Percentiles rank a stretch among this genome's conserved stretches.
Evolutionary conservation across 768 basidiomycete species (phyloP).

Genomic region (Boletus subcaerulescens): DNA sequence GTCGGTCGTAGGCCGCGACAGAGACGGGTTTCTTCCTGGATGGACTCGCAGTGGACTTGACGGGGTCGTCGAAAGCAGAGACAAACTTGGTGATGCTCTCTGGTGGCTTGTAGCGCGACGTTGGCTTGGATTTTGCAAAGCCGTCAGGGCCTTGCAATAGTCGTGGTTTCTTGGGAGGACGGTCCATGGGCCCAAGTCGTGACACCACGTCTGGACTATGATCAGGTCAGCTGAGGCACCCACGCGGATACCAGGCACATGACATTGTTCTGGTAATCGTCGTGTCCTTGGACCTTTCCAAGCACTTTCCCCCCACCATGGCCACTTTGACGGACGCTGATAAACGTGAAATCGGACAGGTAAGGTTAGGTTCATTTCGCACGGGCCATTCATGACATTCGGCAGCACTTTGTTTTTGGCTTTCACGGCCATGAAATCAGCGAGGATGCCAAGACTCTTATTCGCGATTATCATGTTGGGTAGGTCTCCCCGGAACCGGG

Average conservation of each 20-base stretch:
- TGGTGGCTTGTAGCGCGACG: slow-evolving; percentile 23
- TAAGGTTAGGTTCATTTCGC: slow-evolving; percentile 4
- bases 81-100: slow-evolving; percentile 28
- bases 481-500: slow-evolving; percentile 15
- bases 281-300: too few species aligned
- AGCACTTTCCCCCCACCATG: slow-evolving; percentile 10
- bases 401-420: slow-evolving; percentile 70
- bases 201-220: too few species aligned
- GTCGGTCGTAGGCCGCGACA: slow-evolving; percentile 7
- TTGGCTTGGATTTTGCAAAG: slow-evolving; percentile 23
- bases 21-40: slow-evolving; percentile 5
- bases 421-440: slow-evolving; percentile 58
- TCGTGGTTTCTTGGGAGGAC: slow-evolving; percentile 13
- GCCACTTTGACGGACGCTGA: slow-evolving; percentile 33
- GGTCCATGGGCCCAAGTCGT: slow-evolving; percentile 4
- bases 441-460: slow-evolving; percentile 52
- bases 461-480: slow-evolving; percentile 62
- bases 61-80: slow-evolving; percentile 23
- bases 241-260: too few species aligned
- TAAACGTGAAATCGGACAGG: slow-evolving; percentile 48
- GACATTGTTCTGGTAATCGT: too few species aligned
- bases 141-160: slow-evolving; percentile 26
- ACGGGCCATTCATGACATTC: neutral
- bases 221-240: too few species aligned
- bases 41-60: neutral